These are phyloP conservation scores for Triticum monococcum DNA, from an alignment of 176 grass and related monocot genomes.

Conservation along the genomic window DNA sequence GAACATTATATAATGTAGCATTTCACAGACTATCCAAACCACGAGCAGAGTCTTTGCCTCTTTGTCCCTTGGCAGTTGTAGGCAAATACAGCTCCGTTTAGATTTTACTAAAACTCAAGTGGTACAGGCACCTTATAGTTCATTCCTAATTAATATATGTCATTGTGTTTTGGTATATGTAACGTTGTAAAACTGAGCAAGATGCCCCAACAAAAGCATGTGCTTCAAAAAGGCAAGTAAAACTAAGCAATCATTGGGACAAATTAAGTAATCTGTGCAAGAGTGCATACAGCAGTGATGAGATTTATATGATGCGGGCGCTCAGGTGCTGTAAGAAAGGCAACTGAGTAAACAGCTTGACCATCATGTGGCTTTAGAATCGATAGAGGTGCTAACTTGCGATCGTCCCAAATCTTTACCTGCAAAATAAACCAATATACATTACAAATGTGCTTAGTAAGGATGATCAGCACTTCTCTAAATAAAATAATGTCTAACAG, in stretches of 20 bases:
- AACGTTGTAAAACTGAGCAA: not conserved
- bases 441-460: slow-evolving; percentile 5
- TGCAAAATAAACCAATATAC: slow-evolving; percentile 44
- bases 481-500: not conserved
- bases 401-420: slow-evolving; percentile 99
- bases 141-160: not conserved
- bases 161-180: slow-evolving; percentile 7
- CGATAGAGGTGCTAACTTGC: slow-evolving; percentile 59
- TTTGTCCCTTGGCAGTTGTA: slow-evolving; percentile 6
- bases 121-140: not conserved
- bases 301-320: slow-evolving; percentile 94
- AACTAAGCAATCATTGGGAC: not conserved
- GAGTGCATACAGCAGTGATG: slow-evolving; percentile 73
- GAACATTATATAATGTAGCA: not conserved
- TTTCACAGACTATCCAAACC: slow-evolving; percentile 8
- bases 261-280: slow-evolving; percentile 23
- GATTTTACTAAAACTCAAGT: not conserved
- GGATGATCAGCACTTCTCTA: slow-evolving; percentile 9
- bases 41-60: not conserved
- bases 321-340: slow-evolving; percentile 84
- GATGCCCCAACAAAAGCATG: not conserved
- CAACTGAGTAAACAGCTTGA: slow-evolving; percentile 85
- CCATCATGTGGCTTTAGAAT: slow-evolving; percentile 85
- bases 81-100: not conserved
- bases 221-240: not conserved